Percentiles rank a stretch among this genome's conserved stretches.
phyloP scores from a whole-genome alignment of 2,329 filamentous ascomycete genomes.

The Cladosporium sp. region DNA sequence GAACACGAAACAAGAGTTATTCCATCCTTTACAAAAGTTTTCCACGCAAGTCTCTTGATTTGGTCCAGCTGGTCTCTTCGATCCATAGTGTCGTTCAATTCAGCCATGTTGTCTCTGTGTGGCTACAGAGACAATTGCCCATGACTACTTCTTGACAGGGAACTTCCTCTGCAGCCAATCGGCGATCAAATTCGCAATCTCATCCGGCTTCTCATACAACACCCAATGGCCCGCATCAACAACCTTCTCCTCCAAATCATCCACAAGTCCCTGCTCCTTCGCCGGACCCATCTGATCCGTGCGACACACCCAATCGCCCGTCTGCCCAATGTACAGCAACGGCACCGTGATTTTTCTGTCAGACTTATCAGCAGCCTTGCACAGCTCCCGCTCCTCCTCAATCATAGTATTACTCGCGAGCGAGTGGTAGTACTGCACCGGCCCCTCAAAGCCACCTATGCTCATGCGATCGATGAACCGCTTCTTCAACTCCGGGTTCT shows the following conservation, averaged over 20 bases:
- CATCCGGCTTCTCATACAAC: conserved; percentile 38
- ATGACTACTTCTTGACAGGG: conserved; percentile 5
- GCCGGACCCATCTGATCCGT: conserved; percentile 33
- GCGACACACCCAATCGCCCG: conserved; percentile 38
- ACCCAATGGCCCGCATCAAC: conserved; percentile 41
- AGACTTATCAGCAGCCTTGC: conserved; percentile 29
- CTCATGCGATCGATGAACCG: conserved; percentile 38
- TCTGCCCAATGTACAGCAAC: conserved; percentile 38
- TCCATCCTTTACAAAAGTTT: background rate
- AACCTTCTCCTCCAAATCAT: conserved; percentile 36
- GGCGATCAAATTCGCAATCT: conserved; percentile 24
- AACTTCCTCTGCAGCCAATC: conserved; percentile 23
- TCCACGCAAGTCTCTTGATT: background rate
- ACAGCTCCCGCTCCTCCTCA: conserved; percentile 28
- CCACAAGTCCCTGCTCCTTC: conserved; percentile 32
- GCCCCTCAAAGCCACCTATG: conserved; percentile 38
- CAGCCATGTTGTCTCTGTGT: background rate
- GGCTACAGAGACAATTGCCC: background rate
- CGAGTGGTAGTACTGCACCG: conserved; percentile 42
- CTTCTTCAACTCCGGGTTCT: conserved; percentile 33
- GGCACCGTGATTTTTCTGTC: conserved; percentile 40
- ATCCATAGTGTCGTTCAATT: no score
- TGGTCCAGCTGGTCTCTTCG: background rate
- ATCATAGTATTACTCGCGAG: conserved; percentile 32
- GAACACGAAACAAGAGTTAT: background rate